A percentile compares a stretch with the other conserved stretches of the same genome.
These are phyloP conservation scores for Scheffersomyces insectosa DNA, from an alignment of 1,139 yeast genomes.

Conservation along the genomic window DNA sequence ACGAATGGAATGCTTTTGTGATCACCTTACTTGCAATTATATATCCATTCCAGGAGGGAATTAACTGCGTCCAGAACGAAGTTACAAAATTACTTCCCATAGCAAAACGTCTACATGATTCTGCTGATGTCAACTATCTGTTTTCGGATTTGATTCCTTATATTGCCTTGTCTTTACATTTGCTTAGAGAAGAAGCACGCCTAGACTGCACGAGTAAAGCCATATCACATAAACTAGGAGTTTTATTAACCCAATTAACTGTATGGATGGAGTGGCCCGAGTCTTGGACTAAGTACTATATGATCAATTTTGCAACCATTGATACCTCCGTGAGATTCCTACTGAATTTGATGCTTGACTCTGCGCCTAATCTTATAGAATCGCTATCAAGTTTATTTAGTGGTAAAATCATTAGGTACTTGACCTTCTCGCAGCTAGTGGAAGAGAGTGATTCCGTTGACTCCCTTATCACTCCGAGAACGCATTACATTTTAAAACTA, in stretches of 20 bases:
- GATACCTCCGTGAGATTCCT: conserved; percentile 33
- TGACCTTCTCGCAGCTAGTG: conserved; percentile 68
- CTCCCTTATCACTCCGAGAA: conserved; percentile 61
- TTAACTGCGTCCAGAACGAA: conserved; percentile 24
- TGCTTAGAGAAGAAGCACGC: conserved; percentile 72
- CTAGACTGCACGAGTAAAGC: conserved; percentile 51
- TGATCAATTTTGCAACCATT: conserved; percentile 22
- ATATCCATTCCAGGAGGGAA: conserved; percentile 38
- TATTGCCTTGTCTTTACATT: conserved; percentile 69
- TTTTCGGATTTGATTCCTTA: conserved; percentile 57
- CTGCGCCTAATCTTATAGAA: conserved; percentile 58
- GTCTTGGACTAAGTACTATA: conserved; percentile 63
- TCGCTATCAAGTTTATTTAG: conserved; percentile 57
- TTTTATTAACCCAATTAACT: conserved; percentile 61
- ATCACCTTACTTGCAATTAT: conserved; percentile 51
- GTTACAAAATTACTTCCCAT: conserved; percentile 41
- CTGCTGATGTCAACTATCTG: conserved; percentile 31
- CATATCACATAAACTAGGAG: conserved; percentile 44
- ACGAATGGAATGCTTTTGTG: conserved; percentile 67
- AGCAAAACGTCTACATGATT: conserved; percentile 33
- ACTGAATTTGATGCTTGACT: conserved; percentile 42
- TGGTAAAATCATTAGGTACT: conserved; percentile 47
- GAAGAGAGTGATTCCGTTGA: conserved; percentile 68
- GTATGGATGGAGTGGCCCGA: conserved; percentile 77
- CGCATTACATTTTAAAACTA: conserved; percentile 54